Percentiles rank a stretch among this genome's conserved stretches.
Conservation (phyloP, 2,329 filamentous ascomycete genomes). For the Neocatenulostroma microsporum region DNA sequence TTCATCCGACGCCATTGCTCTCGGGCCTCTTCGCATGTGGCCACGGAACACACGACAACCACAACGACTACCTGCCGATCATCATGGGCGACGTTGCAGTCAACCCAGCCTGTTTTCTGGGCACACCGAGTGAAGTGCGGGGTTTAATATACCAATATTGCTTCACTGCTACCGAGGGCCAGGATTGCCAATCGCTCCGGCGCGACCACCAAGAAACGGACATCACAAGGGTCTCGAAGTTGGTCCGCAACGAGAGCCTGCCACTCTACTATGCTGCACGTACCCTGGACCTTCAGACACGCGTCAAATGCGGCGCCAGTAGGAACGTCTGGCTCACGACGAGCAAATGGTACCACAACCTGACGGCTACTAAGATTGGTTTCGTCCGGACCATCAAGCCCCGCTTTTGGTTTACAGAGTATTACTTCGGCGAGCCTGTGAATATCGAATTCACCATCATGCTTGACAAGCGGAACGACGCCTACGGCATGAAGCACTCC, state of each 20-base stretch:
- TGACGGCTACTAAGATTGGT: slow-evolving; percentile 1
- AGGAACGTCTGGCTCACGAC: slow-evolving; percentile 1
- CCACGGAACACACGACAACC: too few relatives aligned
- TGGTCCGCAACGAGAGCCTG: background rate
- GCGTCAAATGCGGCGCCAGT: slow-evolving; percentile 4
- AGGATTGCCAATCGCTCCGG: too few relatives aligned
- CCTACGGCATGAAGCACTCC: background rate
- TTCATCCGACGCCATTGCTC: too few relatives aligned
- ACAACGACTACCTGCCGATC: too few relatives aligned
- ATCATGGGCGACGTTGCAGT: too few relatives aligned
- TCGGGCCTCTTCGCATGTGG: too few relatives aligned
- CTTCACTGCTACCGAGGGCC: background rate
- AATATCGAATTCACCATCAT: slow-evolving; percentile 5
- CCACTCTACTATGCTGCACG: background rate
- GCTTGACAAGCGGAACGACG: background rate
- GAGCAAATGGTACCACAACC: slow-evolving; percentile 5
- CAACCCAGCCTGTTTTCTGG: background rate
- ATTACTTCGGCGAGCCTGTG: slow-evolving; percentile 9
- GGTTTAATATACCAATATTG: background rate
- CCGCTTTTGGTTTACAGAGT: slow-evolving; percentile 6
- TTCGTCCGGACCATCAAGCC: background rate
- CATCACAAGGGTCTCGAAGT: background rate
- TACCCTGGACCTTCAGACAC: slow-evolving; percentile 1
- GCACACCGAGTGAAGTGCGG: background rate
- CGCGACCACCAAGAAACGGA: too few relatives aligned